These are phyloP conservation scores for Fusarium piperis DNA, from an alignment of 2,329 filamentous ascomycete genomes.

Conservation along the genomic window DNA sequence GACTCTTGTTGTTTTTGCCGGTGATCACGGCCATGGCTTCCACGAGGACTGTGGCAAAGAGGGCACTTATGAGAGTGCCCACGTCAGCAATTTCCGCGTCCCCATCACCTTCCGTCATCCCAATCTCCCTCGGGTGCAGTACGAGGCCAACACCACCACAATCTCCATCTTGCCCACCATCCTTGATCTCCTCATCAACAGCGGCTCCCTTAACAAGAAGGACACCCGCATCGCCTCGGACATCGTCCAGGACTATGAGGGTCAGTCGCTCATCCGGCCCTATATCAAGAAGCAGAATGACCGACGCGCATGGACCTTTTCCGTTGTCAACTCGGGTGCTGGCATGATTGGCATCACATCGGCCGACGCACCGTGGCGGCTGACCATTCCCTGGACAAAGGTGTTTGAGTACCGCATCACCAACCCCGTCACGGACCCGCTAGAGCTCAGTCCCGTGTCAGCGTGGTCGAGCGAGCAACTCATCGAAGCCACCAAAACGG, in stretches of 20 bases:
- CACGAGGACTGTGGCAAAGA: conserved; percentile 45
- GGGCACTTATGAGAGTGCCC: conserved; percentile 46
- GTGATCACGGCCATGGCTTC: conserved; percentile 49
- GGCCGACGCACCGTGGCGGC: conserved; percentile 44
- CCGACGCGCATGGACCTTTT: conserved; percentile 47
- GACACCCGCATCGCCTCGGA: conserved; percentile 41
- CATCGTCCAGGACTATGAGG: conserved; percentile 47
- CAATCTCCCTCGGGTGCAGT: conserved; percentile 44
- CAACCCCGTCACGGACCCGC: conserved; percentile 41
- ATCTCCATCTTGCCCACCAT: conserved; percentile 48
- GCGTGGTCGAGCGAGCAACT: conserved; percentile 42
- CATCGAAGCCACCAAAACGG: conserved; percentile 24
- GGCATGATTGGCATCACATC: conserved; percentile 47
- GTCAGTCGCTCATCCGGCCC: conserved; percentile 48
- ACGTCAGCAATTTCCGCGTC: conserved; percentile 46
- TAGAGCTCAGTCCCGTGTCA: conserved; percentile 41
- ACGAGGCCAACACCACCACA: conserved; percentile 46
- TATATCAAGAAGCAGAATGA: conserved; percentile 39
- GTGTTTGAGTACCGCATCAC: conserved; percentile 47
- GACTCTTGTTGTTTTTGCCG: conserved; percentile 47
- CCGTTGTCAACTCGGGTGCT: conserved; percentile 48
- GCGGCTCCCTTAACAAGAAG: conserved; percentile 43
- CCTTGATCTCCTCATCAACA: conserved; percentile 48
- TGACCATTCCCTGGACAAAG: conserved; percentile 46
- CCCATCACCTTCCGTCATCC: conserved; percentile 48